Conservation (phyloP, 495 filamentous ascomycete genomes). For the Podospora conica region DNA sequence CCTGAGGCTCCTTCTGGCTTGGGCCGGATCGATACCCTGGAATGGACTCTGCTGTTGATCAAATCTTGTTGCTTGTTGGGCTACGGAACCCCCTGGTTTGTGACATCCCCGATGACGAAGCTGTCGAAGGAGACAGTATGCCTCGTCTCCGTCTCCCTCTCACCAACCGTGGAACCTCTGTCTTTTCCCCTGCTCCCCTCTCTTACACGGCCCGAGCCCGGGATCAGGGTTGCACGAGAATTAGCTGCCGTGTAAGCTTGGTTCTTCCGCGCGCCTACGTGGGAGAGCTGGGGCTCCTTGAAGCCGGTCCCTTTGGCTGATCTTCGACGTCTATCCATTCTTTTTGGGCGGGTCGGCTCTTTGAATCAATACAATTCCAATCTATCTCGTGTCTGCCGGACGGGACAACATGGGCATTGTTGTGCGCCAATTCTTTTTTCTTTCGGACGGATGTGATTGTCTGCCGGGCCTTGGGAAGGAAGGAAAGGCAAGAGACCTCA, state of each 20-base stretch:
- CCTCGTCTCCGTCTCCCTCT: background rate
- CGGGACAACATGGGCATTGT: background rate
- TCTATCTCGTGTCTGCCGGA: too few relatives aligned
- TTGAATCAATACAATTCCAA: too few relatives aligned
- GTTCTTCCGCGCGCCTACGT: background rate
- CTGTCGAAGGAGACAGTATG: background rate
- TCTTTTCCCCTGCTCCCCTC: background rate
- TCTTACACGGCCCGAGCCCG: background rate
- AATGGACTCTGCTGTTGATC: background rate
- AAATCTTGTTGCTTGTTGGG: background rate
- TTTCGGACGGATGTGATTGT: slow-evolving; percentile 7
- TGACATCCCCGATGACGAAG: background rate
- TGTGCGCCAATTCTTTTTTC: background rate
- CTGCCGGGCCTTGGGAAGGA: background rate
- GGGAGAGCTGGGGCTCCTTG: background rate
- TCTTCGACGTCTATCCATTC: too few relatives aligned
- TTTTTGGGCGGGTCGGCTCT: too few relatives aligned
- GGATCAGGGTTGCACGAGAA: slow-evolving; percentile 18
- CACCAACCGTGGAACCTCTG: slow-evolving; percentile 4
- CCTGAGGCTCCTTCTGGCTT: background rate
- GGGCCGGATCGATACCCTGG: background rate
- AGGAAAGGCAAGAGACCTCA: background rate
- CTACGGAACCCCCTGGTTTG: background rate
- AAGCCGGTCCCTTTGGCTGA: too few relatives aligned
- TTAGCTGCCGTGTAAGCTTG: slow-evolving; percentile 13